These are phyloP conservation scores for Boletellus ananas DNA, from an alignment of 768 basidiomycete species.

Conservation along the genomic window DNA sequence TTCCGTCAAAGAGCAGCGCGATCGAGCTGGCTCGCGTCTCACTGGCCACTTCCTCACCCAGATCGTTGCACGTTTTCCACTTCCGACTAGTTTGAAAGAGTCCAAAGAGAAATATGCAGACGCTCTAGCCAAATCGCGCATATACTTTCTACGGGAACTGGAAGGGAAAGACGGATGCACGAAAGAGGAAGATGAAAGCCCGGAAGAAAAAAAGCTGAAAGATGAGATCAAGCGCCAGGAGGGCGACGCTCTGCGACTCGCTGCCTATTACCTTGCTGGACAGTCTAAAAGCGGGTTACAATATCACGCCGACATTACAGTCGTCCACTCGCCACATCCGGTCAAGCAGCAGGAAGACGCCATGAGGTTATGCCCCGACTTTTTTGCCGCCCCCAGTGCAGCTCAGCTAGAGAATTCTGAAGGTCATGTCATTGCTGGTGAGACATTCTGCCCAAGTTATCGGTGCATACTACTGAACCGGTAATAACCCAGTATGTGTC, in stretches of 20 bases:
- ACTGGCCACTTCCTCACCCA: constrained; percentile 15
- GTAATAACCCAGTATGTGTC: not conserved
- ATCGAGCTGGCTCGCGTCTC: constrained; percentile 13
- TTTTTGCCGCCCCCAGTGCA: constrained; percentile 10
- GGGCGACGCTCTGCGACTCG: not conserved
- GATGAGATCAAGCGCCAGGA: not conserved
- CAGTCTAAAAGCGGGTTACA: not conserved
- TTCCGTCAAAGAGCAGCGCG: constrained; percentile 7
- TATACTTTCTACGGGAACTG: too few species aligned
- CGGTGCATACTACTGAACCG: too few species aligned
- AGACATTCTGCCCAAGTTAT: not conserved
- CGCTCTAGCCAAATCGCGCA: too few species aligned
- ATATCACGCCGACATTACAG: constrained; percentile 11
- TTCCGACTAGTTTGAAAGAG: not conserved
- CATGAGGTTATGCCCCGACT: constrained; percentile 15
- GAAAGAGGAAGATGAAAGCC: too few species aligned
- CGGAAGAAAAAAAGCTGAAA: not conserved
- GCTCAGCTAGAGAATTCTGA: constrained; percentile 9
- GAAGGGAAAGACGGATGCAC: too few species aligned
- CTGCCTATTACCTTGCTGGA: constrained; percentile 9
- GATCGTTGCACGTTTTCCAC: constrained; percentile 5
- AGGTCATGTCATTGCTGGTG: constrained; percentile 5
- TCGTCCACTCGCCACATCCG: constrained; percentile 6
- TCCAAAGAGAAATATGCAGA: too few species aligned
- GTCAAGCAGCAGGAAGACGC: constrained; percentile 7